phyloP scores from a whole-genome alignment of 306 rosid genomes.

The Ceratonia siliqua region DNA sequence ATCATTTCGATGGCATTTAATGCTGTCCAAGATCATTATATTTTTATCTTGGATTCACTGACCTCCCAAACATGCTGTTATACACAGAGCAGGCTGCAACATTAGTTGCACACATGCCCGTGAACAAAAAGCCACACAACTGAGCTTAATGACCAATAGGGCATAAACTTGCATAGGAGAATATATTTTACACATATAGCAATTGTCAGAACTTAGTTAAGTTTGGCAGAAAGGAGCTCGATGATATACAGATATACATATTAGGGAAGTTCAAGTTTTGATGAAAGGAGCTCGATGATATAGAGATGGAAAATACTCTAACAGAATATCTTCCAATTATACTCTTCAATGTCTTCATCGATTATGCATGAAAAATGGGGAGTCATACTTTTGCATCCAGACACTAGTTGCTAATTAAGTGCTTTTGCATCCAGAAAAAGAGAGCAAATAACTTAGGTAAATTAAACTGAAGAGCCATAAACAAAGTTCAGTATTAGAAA shows the following conservation, averaged over 20 bases:
- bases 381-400: neutral
- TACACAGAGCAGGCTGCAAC: too few species aligned
- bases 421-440: too few species aligned
- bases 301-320: slow-evolving; percentile 1
- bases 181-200: too few species aligned
- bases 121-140: too few species aligned
- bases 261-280: too few species aligned
- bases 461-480: neutral
- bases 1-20: neutral
- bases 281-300: neutral
- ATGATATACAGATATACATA: neutral
- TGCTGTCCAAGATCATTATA: too few species aligned
- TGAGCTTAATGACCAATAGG: too few species aligned
- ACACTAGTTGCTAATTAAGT: neutral
- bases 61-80: too few species aligned
- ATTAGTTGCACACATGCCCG: too few species aligned
- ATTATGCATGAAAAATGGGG: neutral
- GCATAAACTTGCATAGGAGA: too few species aligned
- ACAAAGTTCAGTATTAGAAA: slow-evolving; percentile 14
- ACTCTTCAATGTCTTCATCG: neutral
- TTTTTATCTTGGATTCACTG: too few species aligned
- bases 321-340: neutral
- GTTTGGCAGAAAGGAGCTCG: neutral
- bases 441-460: neutral
- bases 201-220: neutral